Base-by-base conservation (phyloP, 768 basidiomycete species). In the Sporobolomyces pararoseus region DNA sequence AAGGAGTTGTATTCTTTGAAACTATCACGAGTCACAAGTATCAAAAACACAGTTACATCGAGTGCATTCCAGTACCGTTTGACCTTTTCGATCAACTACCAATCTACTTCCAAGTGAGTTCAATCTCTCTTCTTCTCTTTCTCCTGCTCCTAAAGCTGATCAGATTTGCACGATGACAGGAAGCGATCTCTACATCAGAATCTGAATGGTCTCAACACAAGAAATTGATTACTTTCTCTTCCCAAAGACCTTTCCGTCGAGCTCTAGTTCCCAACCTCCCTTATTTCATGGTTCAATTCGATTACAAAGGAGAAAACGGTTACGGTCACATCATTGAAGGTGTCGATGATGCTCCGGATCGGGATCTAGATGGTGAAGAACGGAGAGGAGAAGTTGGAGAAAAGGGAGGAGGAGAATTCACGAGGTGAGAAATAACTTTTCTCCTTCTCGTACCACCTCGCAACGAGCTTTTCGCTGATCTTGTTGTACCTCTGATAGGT, bases 291-390 rank as follows among this genome's bases (percentile, higher is more conserved):
- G 90, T 98, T 10, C 93, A 95, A 75, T 99, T 95, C 79, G 96
- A 99, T 80, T 84, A 98, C 80, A 97, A 94, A 76, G 76, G 96
- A 31, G 93, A 97, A 80, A 92, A 91, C 77, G 96, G 96, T 3
- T 99, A 92, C 78, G 96, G 96, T 0, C 96, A 99, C 80, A 90
- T 99, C 71, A 96, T 99, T 70, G 96, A 99, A 79, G 96, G 96
- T 1, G 85, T 86, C 0, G 86, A 84, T 31, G 87, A 89, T 44
- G 84, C 84, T 4, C 81, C 84, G 0, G 85, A 81, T 14, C 82
- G 83, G 23, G 88, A 86, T 35, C 85, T 87, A 21, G 86, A 87
- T 69, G 84, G 84, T 32, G 84, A 83, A 50, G 86, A 84, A 29
- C 79, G 88, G 37, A 89, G 89, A 25, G 63, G 63, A 23, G 63